phyloP scores from a whole-genome alignment of 495 filamentous ascomycete species.

The Glarea lozoyensis region DNA sequence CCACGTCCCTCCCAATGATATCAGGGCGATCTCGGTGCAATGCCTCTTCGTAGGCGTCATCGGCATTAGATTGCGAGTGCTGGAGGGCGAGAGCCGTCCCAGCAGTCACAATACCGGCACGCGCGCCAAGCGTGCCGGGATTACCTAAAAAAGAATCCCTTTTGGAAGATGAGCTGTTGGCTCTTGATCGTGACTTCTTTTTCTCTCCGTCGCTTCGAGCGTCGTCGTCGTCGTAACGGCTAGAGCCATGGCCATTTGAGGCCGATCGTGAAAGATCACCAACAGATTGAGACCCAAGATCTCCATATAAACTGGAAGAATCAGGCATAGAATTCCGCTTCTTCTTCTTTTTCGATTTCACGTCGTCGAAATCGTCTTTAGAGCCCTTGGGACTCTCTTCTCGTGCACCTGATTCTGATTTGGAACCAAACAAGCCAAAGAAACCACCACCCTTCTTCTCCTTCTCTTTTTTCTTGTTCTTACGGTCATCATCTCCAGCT shows the following conservation, averaged over 20 bases:
- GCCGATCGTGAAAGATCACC: slow-evolving; percentile 9
- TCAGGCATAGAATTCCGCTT: slow-evolving; percentile 18
- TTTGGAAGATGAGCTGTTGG: slow-evolving; percentile 19
- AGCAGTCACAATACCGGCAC: slow-evolving; percentile 44
- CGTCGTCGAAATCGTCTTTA: slow-evolving; percentile 19
- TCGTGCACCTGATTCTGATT: slow-evolving; percentile 15
- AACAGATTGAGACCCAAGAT: slow-evolving; percentile 11
- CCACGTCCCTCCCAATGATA: neutral
- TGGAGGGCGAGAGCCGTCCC: slow-evolving; percentile 31
- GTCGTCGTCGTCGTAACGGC: slow-evolving; percentile 8
- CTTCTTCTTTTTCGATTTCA: slow-evolving; percentile 21
- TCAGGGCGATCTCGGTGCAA: neutral
- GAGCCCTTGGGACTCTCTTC: slow-evolving; percentile 19
- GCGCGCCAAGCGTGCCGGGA: slow-evolving; percentile 52
- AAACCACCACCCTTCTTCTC: slow-evolving; percentile 24
- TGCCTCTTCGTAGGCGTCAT: slow-evolving; percentile 7
- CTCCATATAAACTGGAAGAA: slow-evolving; percentile 12
- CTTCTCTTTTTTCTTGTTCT: slow-evolving; percentile 22
- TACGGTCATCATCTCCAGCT: slow-evolving; percentile 16
- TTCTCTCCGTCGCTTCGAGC: slow-evolving; percentile 9
- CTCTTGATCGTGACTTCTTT: slow-evolving; percentile 13
- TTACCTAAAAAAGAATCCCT: slow-evolving; percentile 54
- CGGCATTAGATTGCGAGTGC: slow-evolving; percentile 28
- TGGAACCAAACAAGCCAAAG: slow-evolving; percentile 27
- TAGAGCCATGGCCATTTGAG: slow-evolving; percentile 11